Conservation (phyloP, 441 rosid species). For the Arabidopsis lyrata region DNA sequence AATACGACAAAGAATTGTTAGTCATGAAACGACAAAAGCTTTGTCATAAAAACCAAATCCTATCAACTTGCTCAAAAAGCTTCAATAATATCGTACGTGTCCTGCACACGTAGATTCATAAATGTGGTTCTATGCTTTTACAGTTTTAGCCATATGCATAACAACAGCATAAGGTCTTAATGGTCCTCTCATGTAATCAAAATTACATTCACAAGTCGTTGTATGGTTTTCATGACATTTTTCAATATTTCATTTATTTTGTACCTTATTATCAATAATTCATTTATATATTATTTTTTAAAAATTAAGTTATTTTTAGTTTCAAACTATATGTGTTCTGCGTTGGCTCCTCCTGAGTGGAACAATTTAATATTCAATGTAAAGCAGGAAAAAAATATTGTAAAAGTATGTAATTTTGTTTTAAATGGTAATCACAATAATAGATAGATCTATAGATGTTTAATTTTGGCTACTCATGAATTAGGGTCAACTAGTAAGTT, state of each 20-base stretch:
- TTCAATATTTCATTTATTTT: background rate
- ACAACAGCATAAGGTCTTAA: background rate
- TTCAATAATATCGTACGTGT: constrained; percentile 11
- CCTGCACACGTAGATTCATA: constrained; percentile 14
- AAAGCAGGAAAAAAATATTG: too few species aligned
- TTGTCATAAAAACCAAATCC: constrained; percentile 13
- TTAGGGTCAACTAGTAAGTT: background rate
- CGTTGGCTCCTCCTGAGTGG: too few species aligned
- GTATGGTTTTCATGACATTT: background rate
- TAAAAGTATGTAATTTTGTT: too few species aligned
- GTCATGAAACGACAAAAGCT: constrained; percentile 23
- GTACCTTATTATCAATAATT: background rate
- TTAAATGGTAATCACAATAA: too few species aligned
- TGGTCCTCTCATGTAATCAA: background rate
- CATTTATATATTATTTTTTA: background rate
- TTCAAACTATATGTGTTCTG: too few species aligned
- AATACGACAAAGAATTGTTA: background rate
- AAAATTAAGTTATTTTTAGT: too few species aligned
- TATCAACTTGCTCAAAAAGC: constrained; percentile 29
- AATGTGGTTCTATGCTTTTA: background rate
- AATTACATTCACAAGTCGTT: background rate
- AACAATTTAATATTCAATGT: too few species aligned
- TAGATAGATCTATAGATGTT: too few species aligned
- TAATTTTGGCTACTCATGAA: too few species aligned
- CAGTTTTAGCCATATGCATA: constrained; percentile 9